Evolutionary conservation across 352 stramenopile genomes (phyloP), one percentile per base, ranked within the genome.

Genomic region (Phytopythium helicoides): DNA sequence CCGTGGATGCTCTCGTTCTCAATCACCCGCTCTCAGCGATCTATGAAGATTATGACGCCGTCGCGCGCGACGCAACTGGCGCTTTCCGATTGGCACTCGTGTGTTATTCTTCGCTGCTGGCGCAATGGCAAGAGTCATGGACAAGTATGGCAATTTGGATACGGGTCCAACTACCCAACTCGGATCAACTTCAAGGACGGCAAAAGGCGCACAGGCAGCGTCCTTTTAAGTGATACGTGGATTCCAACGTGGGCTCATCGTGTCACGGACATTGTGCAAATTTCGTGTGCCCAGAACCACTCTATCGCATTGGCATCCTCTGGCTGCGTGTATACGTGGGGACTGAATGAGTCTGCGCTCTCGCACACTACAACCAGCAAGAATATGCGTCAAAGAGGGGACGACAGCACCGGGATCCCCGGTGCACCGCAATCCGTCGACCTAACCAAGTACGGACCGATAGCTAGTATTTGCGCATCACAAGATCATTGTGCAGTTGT

Each of bases 111-210:
- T 31, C 60, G 61, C 18, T 89, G 78, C 53, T 60, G 55, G 52
- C 64, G 72, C 42, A 84, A 89, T 28, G 69, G 73, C 38, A 66
- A 71, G 36, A 75, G 61, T 37, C 60, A 81, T 34, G 79, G 83
- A 26, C 77, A 94, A 31, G 71, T 92, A 40, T 94, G 79, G 81
- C 81, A 90, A 47, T 94, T 86, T 55, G 83, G 81, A 11, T 87
- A 90, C 51, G 81, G 79, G 19, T 82, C 75, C 7, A 81, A 80
- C 56, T 71, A 81, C 51, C 83, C 81, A 4, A 89, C 58, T 34
- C 81, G 83, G 15, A 69, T 94, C 28, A 71, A 79, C 31, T 82
- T 89, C 49, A 58, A 70, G 35, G 61, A 71, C 37, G 33, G 3
- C 31, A 72, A 76, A 50, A 38, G 46, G 8, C 68, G 65, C 14